Evolutionary conservation across 192 early-diverging fungal genomes (phyloP), one percentile per base, ranked within the genome.

Genomic region (Coemansia sp.): DNA sequence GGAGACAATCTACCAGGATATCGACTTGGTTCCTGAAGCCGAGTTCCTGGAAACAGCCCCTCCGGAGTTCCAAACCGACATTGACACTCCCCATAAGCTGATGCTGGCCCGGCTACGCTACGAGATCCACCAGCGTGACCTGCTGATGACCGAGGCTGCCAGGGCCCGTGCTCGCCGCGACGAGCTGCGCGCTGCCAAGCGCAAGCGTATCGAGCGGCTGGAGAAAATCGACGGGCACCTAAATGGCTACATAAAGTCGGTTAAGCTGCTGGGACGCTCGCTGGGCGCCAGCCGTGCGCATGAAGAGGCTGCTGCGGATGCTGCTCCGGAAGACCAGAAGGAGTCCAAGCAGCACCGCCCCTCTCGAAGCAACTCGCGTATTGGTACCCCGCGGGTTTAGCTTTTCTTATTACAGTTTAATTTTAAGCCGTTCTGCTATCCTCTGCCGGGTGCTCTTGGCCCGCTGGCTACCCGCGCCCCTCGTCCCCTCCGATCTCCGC

Each of bases 1-100:
- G 49, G 68, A 78, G 49, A 78, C 74, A 3, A 78, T 78, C 38
- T 78, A 78, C 52, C 74, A 78, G 53, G 55, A 49, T 43, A 78
- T 78, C 6, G 64, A 70, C 12, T 45, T 78, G 6, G 51, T 68
- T 3, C 44, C 68, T n/a, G 36, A 67, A 19, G 64, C 62, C 0
- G 68, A 67, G 57, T 78, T 63, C 26, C 15, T 58, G 53, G 61
- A 45, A n/a, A 30, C 23, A 14, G 71, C 71, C 14, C 71, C 71
- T 0, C 57, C 59, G 1, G 68, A 71, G 61, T 68, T 63, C 30
- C 57, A 51, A 36, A 15, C 41, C 23, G 64, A 60, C 14, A 53
- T 54, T 9, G 61, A 60, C 54, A 55, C 56, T 0, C 74, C 63
- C n/a, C 74, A 78, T 45, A 63, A 59, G 61, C 53, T 78, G n/a